A percentile compares a stretch with the other conserved stretches of the same genome.
Evolutionary conservation across 345 rosid species (phyloP).

Genomic region (Mangifera indica): DNA sequence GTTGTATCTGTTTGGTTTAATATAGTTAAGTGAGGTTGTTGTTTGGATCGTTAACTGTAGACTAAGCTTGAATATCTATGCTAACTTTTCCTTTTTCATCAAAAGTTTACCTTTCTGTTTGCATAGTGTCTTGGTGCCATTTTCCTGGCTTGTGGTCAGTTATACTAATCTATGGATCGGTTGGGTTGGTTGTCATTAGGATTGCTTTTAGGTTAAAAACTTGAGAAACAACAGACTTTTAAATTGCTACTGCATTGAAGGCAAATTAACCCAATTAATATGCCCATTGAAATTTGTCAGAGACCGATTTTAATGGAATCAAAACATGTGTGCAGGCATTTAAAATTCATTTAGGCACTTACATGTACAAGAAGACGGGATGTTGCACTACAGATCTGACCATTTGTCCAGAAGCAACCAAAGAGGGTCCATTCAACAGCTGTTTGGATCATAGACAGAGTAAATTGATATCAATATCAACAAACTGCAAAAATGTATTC

Average conservation of each 20-base stretch:
- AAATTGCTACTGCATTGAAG: not conserved
- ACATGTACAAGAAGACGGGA: conserved; percentile 92
- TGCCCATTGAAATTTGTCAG: too few species aligned
- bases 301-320: not conserved
- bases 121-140: not conserved
- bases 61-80: not conserved
- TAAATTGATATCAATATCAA: not conserved
- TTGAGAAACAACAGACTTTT: not conserved
- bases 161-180: not conserved
- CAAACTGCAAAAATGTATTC: not conserved
- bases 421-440: conserved; percentile 88
- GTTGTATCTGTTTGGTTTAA: not conserved
- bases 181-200: not conserved
- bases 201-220: not conserved
- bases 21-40: not conserved
- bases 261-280: too few species aligned
- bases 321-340: not conserved
- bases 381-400: conserved; percentile 98
- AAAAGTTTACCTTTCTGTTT: not conserved
- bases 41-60: not conserved
- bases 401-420: conserved; percentile 97
- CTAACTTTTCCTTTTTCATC: not conserved
- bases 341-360: conserved; percentile 29
- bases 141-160: conserved; percentile 5
- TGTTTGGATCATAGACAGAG: conserved; percentile 31